A percentile compares a stretch with the other conserved stretches of the same genome.
phyloP scores from a whole-genome alignment of 2,329 filamentous ascomycete species.

The Scorias spongiosa region DNA sequence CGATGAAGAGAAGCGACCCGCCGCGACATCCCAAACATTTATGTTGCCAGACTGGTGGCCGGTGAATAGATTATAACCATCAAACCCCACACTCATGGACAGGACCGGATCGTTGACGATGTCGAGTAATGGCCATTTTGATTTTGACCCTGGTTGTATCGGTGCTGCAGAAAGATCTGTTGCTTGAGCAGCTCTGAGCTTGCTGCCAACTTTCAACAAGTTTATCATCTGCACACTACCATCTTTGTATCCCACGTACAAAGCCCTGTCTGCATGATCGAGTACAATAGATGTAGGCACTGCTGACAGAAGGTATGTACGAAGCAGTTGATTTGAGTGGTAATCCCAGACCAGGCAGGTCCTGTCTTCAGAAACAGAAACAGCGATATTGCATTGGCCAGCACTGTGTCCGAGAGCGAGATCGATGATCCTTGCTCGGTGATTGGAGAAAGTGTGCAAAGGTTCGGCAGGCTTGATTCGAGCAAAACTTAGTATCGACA shows the following conservation, averaged over 20 bases:
- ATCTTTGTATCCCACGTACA: constrained; percentile 69
- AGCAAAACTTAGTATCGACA: constrained; percentile 54
- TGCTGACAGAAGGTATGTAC: constrained; percentile 68
- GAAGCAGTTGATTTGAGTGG: constrained; percentile 56
- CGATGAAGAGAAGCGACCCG: constrained; percentile 50
- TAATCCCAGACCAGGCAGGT: constrained; percentile 92
- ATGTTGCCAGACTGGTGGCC: constrained; percentile 71
- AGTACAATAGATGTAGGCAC: constrained; percentile 57
- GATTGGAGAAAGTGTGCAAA: constrained; percentile 60
- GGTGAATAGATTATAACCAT: constrained; percentile 64
- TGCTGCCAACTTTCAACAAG: constrained; percentile 33
- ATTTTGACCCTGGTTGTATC: constrained; percentile 25
- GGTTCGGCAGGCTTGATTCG: constrained; percentile 47
- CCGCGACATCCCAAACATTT: constrained; percentile 63
- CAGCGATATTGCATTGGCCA: constrained; percentile 62
- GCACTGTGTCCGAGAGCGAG: constrained; percentile 49
- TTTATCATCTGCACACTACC: constrained; percentile 69
- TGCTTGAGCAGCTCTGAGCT: not conserved
- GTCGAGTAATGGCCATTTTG: constrained; percentile 18
- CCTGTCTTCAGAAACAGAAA: constrained; percentile 74
- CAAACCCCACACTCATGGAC: constrained; percentile 62
- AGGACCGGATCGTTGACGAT: constrained; percentile 48
- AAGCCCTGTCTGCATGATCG: constrained; percentile 69
- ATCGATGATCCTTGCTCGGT: constrained; percentile 56
- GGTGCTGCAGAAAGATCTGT: constrained; percentile 8